These are phyloP conservation scores for Pulicaria dysenterica DNA, from an alignment of 129 eudicot genomes.

Conservation along the genomic window DNA sequence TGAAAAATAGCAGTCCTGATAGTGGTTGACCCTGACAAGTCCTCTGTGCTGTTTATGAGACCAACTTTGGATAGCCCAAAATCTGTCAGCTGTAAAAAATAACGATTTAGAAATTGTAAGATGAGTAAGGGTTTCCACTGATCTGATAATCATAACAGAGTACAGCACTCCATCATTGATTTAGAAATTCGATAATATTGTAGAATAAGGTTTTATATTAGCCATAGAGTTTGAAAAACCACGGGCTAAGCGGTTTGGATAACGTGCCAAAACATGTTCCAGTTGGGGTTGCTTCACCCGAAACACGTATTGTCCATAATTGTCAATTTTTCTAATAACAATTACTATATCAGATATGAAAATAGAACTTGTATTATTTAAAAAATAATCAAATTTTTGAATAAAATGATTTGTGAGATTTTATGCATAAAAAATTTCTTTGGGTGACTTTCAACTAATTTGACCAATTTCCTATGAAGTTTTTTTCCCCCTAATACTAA, in stretches of 20 bases:
- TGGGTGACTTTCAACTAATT: neutral
- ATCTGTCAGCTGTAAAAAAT: constrained; percentile 93
- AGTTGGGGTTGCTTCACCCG: neutral
- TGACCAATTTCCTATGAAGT: neutral
- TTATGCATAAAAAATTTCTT: neutral
- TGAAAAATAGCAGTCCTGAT: constrained; percentile 52
- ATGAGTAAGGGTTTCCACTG: constrained; percentile 19
- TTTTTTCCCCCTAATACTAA: neutral
- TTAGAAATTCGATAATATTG: constrained; percentile 8
- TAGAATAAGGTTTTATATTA: neutral
- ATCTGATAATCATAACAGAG: neutral
- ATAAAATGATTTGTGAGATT: neutral
- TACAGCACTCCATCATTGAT: constrained; percentile 12
- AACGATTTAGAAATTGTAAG: constrained; percentile 53
- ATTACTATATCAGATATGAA: neutral
- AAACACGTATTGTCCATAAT: neutral
- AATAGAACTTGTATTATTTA: neutral
- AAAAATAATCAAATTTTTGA: neutral
- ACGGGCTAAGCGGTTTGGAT: neutral
- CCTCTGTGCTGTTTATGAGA: constrained; percentile 93
- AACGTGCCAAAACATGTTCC: neutral
- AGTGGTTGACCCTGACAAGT: constrained; percentile 70
- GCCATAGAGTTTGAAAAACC: neutral
- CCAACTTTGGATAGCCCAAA: constrained; percentile 99
- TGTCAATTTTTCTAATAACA: neutral